These are phyloP conservation scores for Emydomyces testavorans DNA, from an alignment of 2,329 filamentous ascomycete genomes.

Conservation along the genomic window DNA sequence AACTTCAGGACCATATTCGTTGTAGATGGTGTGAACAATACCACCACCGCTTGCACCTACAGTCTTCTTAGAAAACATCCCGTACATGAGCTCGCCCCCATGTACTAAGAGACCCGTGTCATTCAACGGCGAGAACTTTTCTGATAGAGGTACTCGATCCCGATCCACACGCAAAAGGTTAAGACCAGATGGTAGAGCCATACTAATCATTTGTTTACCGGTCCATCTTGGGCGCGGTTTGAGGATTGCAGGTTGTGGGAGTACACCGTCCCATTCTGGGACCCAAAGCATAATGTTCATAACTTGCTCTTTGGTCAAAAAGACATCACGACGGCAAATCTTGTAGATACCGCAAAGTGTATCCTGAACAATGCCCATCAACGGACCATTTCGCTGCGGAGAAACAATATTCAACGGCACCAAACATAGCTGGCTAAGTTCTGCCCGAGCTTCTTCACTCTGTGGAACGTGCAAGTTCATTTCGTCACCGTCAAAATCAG, in stretches of 20 bases:
- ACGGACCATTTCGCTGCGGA: slow-evolving; percentile 85
- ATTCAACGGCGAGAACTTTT: slow-evolving; percentile 49
- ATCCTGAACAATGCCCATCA: slow-evolving; percentile 99
- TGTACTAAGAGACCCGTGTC: slow-evolving; percentile 76
- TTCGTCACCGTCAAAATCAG: slow-evolving; percentile 98
- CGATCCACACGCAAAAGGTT: slow-evolving; percentile 59
- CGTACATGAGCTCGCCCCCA: slow-evolving; percentile 79
- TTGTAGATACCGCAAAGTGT: slow-evolving; percentile 95
- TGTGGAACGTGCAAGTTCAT: slow-evolving; percentile 99
- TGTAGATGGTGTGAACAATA: slow-evolving; percentile 92
- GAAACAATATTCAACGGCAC: slow-evolving; percentile 99
- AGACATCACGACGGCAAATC: slow-evolving; percentile 82
- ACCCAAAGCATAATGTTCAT: slow-evolving; percentile 99
- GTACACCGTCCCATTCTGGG: slow-evolving; percentile 90
- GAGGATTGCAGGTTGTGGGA: slow-evolving; percentile 84
- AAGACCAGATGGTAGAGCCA: slow-evolving; percentile 78
- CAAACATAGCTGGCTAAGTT: slow-evolving; percentile 88
- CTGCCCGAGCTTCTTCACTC: slow-evolving; percentile 88
- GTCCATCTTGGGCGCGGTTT: slow-evolving; percentile 93
- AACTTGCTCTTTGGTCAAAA: slow-evolving; percentile 77
- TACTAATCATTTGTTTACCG: slow-evolving; percentile 91
- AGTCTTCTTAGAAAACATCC: slow-evolving; percentile 83
- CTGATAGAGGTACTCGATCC: slow-evolving; percentile 45
- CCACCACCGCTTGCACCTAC: slow-evolving; percentile 82
- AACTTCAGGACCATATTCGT: slow-evolving; percentile 74